Evolutionary conservation across 139 green algal species (phyloP), one percentile per base, ranked within the genome.

Genomic region (Raphidocelis subcapitata): DNA sequence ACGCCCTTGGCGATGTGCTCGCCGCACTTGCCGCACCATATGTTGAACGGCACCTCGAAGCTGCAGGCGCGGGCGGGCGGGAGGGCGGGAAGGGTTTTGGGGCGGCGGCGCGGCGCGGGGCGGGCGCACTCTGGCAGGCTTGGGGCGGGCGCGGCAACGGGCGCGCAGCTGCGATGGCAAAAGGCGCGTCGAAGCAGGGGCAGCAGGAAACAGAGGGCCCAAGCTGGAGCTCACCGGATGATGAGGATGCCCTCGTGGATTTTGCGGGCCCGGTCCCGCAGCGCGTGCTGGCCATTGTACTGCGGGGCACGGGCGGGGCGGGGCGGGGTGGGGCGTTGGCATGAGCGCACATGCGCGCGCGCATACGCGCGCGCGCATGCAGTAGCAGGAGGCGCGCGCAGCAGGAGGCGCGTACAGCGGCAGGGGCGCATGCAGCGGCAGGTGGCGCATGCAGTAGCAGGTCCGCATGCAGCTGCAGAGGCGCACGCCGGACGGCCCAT

Each of bases 31-130:
- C 52, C 65, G 77, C 95, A 99, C 87, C 89, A 97, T 14, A 98
- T 91, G 73, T 97, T 91, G 89, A 97, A 99, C 26, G 95, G 95
- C 85, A 98, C 94, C 83, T 99, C 95, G 77, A 99, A 99, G 66
- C 79, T 86, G 72, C 5, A 64, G n/a, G 54, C 69, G 21, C 29
- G 28, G 18, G 60, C 51, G 51, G 23, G 32, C n/a, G n/a, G n/a
- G n/a, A n/a, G n/a, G n/a, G n/a, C n/a, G n/a, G n/a, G n/a, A n/a
- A n/a, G n/a, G n/a, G n/a, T n/a, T n/a, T n/a, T n/a, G n/a, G n/a
- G n/a, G n/a, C n/a, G n/a, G n/a, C n/a, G n/a, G n/a, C n/a, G n/a
- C n/a, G n/a, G n/a, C n/a, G n/a, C n/a, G n/a, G n/a, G n/a, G n/a
- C n/a, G n/a, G n/a, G n/a, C n/a, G n/a, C n/a, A n/a, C n/a, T n/a